Percentiles rank a stretch among this genome's conserved stretches.
Conservation (phyloP, 371 early-diverging fungal genomes). For the Mortierella sp. region DNA sequence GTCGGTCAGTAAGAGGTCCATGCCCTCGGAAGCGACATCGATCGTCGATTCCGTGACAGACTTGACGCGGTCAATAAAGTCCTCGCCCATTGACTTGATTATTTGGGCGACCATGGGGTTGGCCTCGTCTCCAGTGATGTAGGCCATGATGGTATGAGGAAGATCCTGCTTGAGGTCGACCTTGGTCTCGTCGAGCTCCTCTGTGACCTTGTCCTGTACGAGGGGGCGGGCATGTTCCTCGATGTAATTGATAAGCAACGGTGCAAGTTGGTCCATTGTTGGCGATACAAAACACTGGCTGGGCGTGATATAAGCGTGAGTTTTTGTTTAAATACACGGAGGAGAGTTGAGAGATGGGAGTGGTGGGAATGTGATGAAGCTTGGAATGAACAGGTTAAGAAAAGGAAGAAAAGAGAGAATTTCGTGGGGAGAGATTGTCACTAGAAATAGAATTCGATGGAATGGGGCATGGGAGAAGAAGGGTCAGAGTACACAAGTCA, state of each 20-base stretch:
- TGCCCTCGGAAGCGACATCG: conserved; percentile 45
- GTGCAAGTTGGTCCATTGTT: conserved; percentile 35
- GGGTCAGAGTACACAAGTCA: no score
- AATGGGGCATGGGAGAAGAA: no score
- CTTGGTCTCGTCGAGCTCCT: conserved; percentile 42
- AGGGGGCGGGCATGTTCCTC: conserved; percentile 41
- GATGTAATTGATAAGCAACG: conserved; percentile 34
- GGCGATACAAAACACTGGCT: not conserved
- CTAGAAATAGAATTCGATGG: no score
- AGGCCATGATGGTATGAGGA: conserved; percentile 24
- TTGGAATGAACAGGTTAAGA: not conserved
- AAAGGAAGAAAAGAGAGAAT: not conserved
- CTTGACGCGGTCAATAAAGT: conserved; percentile 20
- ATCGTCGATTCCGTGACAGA: conserved; percentile 22
- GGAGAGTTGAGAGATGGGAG: not conserved
- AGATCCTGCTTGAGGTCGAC: conserved; percentile 39
- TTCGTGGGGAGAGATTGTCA: not conserved
- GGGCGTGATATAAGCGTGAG: not conserved
- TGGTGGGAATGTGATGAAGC: no score
- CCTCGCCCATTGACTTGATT: conserved; percentile 17
- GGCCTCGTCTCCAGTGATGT: conserved; percentile 19
- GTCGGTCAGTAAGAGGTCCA: conserved; percentile 41
- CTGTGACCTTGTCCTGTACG: conserved; percentile 42
- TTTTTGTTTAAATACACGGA: not conserved
- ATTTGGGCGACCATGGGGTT: conserved; percentile 27